Base-by-base conservation (phyloP, 805 yeast species). In the Dipodascus albidus region DNA sequence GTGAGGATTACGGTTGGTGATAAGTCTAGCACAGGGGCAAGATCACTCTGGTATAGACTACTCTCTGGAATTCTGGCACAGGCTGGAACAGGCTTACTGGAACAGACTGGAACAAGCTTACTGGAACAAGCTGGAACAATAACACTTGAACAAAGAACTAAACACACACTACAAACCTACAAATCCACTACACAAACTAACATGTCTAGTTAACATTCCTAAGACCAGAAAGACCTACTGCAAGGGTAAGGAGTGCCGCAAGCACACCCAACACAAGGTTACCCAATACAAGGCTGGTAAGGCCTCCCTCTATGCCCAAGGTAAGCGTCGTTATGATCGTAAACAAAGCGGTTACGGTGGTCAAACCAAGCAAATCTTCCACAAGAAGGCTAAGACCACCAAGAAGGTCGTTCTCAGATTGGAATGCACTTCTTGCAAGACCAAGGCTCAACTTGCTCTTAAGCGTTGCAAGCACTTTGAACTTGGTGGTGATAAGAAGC, bases 291-390 rank as follows among this genome's bases (percentile, higher is more conserved):
- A 93, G 74, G 96, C 98, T 75, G 99, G 99, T 81, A 93, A 93
- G 83, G 98, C 99, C 75, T 91, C 98, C 64, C 84, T 90, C 71
- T 89, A 83, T 74, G 96, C 98, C 69, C 98, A 93, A 82, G 99
- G 99, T 85, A 93, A 95, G 91, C 89, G 99, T 84, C 90, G 99
- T 83, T 93, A 93, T 82, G 99, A 93, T 91, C 96, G 99, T 81
- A 93, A 93, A 80, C 99, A 93, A 82, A 75, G 86, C 71, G 99
- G 99, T 89, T 93, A 83, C 81, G 99, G 99, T 87, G 99, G 99
- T 87, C 99, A 93, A 82, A 93, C 99, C 80, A 93, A 89, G 83
- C 99, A 84, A 74, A 85, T 93, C 80, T 93, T 93, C 97, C 98
- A 89, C 87, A 93, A 93, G 87, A 93, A 93, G 80, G 99, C 99